These are phyloP conservation scores for Monosporascus sp. DNA, from an alignment of 2,329 filamentous ascomycete genomes.

Conservation along the genomic window DNA sequence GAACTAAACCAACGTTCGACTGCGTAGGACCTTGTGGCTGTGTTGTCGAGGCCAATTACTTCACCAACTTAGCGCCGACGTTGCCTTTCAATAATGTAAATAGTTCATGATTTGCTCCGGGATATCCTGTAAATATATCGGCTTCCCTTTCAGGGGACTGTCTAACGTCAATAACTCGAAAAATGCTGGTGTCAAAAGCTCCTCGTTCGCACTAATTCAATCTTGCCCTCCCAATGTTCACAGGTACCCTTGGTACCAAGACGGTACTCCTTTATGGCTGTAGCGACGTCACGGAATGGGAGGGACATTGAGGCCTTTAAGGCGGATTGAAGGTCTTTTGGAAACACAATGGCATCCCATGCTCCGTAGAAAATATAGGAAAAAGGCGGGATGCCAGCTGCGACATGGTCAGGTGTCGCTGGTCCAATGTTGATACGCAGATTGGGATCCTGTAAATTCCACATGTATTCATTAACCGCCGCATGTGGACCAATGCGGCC, in stretches of 20 bases:
- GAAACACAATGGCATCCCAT: constrained; percentile 45
- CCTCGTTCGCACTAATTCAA: constrained; percentile 20
- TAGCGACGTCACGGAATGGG: constrained; percentile 21
- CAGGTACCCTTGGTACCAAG: constrained; percentile 17
- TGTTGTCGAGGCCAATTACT: too few relatives aligned
- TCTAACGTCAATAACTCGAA: constrained; percentile 17
- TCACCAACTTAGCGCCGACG: too few relatives aligned
- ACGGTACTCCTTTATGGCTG: constrained; percentile 25
- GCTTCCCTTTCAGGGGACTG: too few relatives aligned
- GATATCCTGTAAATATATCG: not conserved
- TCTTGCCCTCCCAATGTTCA: constrained; percentile 23
- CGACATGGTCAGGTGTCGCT: constrained; percentile 42
- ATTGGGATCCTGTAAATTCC: constrained; percentile 31
- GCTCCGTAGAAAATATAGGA: constrained; percentile 44
- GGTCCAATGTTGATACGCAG: constrained; percentile 36
- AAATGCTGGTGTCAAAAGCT: constrained; percentile 13
- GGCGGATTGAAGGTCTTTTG: constrained; percentile 16
- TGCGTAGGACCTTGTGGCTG: too few relatives aligned
- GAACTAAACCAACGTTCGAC: not conserved
- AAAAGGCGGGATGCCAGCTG: constrained; percentile 41
- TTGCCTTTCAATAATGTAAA: constrained; percentile 1
- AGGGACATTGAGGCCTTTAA: constrained; percentile 3
- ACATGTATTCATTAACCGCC: constrained; percentile 43
- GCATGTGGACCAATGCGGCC: constrained; percentile 25
- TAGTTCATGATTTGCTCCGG: not conserved